phyloP scores from a whole-genome alignment of 176 grass and related monocot species.

The maize (Zea mays) region Zm-B73-REFERENCE-NAM-5.0 NC_050103.1:155529001-155529500 shows the following conservation, averaged over 20 bases:
- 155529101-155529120: no score
- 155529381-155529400: slow-evolving; percentile 9
- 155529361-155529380: slow-evolving; percentile 16
- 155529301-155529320: background rate
- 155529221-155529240: background rate
- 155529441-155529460: no score
- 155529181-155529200: slow-evolving; percentile 3
- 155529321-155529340: slow-evolving; percentile 30
- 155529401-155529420: background rate
- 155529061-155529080: no score
- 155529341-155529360: slow-evolving; percentile 45
- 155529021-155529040: no score
- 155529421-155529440: slow-evolving; percentile 7
- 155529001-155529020: no score
- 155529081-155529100: no score
- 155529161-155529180: background rate
- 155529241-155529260: slow-evolving; percentile 19
- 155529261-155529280: slow-evolving; percentile 34
- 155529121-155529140: background rate
- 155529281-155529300: no score
- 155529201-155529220: slow-evolving; percentile 19
- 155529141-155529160: slow-evolving; percentile 13
- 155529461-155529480: no score
- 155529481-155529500: no score
- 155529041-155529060: no score